Evolutionary conservation across 2,329 filamentous ascomycete genomes (phyloP), one percentile per base, ranked within the genome.

Genomic region (Alternaria ethzedia): DNA sequence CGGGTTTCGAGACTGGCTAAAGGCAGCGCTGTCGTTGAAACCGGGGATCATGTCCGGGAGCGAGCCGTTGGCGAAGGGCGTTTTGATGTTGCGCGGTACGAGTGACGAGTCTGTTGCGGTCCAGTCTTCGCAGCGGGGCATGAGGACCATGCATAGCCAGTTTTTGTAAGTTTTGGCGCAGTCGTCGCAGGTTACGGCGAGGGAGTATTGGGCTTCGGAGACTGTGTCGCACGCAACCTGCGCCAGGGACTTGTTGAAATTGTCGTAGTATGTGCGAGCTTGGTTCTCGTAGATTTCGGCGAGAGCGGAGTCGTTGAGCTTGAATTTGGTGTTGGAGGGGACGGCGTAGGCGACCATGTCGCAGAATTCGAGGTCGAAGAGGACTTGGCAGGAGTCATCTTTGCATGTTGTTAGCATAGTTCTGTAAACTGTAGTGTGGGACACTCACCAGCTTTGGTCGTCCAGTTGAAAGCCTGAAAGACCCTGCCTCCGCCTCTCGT

Each of bases 71-170:
- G 90, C 86, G 71, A 94, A 95, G 0, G 86, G 72, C 63, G 90
- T 64, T 30, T 85, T 88, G 57, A 93, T 86, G 73, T 95, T 96
- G 49, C 96, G 91, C 20, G 86, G 83, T 64, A 89, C 87, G 3
- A 93, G 85, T 54, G 64, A 75, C 3, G 20, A 57, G 13, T 84
- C 83, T 2, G 78, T 73, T 52, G 85, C 87, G 54, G 86, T 87
- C 72, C 92, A 96, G 81, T 97, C 95, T 74, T 93, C 90, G 82
- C 96, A 99, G 28, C 94, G 91, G 1, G 96, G 96, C 65, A 99
- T 96, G 15, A 89, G 91, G 26, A 98, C 94, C 23, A 93, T 91
- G 82, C 96, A 99, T 20, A 99, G 89, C 96, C 96, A 99, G 74
- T 89, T 85, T 79, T 96, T 97, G 86, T 99, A 99, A 9, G 93